Evolutionary conservation across 176 grass and related monocot genomes (phyloP), one percentile per base, ranked within the genome.

Genomic region (Oryza officinalis): DNA sequence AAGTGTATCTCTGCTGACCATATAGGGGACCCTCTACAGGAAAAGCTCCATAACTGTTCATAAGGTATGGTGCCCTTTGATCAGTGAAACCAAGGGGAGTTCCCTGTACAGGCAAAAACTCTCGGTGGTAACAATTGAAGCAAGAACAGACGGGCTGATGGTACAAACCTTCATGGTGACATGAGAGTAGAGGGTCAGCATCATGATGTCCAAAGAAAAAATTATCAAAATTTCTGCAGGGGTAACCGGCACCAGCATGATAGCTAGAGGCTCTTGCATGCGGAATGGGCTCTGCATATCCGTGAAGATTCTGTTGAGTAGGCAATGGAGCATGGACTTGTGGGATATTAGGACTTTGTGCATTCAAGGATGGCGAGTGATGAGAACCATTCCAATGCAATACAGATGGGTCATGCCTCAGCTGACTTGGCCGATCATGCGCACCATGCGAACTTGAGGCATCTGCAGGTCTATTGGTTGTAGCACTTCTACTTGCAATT

Each of bases 61-160:
- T 52, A 73, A 65, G 35, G 89, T 86, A 83, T 5, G 89, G 85
- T 77, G 68, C 63, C 74, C 79, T 92, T 41, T 86, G 89, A 73
- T 90, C 89, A 87, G 23, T 89, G 38, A 89, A 84, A 45, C 74
- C 69, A 37, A 83, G 9, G 30, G 86, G 75, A 18, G 89, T 76
- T 49, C 75, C 85, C 47, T 92, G 88, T 63, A 83, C 84, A 80
- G 90, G 92, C 74, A 90, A 75, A 77, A 95, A 88, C 65, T 88
- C 89, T 79, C 81, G 85, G 41, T 75, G 88, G 72, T 82, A 86
- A 81, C 93, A 98, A 79, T 92, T 85, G 22, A 88, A 67, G 72
- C 96, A 98, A 71, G 96, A 89, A 84, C 91, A 95, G 8, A 87
- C 74, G 38, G 93, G 80, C 65, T 90, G 93, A 85, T 95, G 93